These are phyloP conservation scores for Yamadazyma ubonensis DNA, from an alignment of 805 yeast species.

Conservation along the genomic window DNA sequence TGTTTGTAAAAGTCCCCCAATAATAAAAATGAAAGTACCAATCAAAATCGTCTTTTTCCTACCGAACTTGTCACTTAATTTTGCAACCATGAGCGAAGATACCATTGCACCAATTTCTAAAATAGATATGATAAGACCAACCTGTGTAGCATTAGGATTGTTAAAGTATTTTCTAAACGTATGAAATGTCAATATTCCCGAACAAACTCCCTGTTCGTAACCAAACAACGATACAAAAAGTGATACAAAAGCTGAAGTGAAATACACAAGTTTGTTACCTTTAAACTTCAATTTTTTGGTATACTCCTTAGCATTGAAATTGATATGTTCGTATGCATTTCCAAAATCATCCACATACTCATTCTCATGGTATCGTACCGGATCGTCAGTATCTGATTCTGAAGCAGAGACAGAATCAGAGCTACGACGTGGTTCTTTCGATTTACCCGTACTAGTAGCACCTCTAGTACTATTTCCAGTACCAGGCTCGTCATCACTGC, in stretches of 20 bases:
- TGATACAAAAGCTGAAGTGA: slow-evolving; percentile 46
- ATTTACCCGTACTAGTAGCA: background rate
- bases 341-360: slow-evolving; percentile 32
- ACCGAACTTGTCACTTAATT: slow-evolving; percentile 75
- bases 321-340: slow-evolving; percentile 33
- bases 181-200: slow-evolving; percentile 76
- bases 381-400: slow-evolving; percentile 17
- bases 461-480: background rate
- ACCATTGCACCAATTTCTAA: slow-evolving; percentile 85
- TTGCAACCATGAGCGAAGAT: slow-evolving; percentile 75
- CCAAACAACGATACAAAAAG: slow-evolving; percentile 42
- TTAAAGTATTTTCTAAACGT: slow-evolving; percentile 69
- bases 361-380: slow-evolving; percentile 14
- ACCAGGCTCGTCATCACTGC: slow-evolving; percentile 13
- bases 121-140: slow-evolving; percentile 87
- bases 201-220: slow-evolving; percentile 75
- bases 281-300: slow-evolving; percentile 33
- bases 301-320: slow-evolving; percentile 35
- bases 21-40: slow-evolving; percentile 74
- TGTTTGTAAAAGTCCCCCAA: slow-evolving; percentile 78
- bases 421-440: background rate
- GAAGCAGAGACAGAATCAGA: slow-evolving; percentile 4
- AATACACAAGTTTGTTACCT: slow-evolving; percentile 41
- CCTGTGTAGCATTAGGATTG: slow-evolving; percentile 68
- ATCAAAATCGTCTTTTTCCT: slow-evolving; percentile 74